Base-by-base conservation (phyloP, 441 rosid genomes). In the Euphorbia celastroides region DNA sequence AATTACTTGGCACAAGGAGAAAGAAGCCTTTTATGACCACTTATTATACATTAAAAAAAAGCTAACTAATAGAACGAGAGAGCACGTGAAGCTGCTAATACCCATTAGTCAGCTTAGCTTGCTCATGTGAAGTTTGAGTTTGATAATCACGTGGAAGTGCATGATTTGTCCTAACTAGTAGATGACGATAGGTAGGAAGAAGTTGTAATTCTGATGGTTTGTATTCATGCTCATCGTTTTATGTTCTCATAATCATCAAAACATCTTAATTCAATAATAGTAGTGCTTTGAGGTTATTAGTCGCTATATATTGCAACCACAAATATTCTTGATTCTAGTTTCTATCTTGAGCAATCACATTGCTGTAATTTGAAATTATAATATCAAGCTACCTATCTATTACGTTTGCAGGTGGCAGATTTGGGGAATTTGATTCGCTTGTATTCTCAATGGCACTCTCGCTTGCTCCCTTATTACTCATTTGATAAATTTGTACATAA, bases 371-470 rank as follows among this genome's bases (percentile, higher is more conserved):
- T 51, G 56, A 51, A 51, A 51, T 51, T 20, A 51, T 51, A 7
- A 51, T 51, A 10, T 51, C 56, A 7, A 51, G 56, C 13, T 20
- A 51, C 26, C 5, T 42, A 22, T 48, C 26, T 22, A 34, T 51
- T 63, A 27, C 9, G 19, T 51, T 31, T 78, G 32, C 20, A 90
- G 99, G 96, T 83, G 0, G 78, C 82, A 9, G 92, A 94, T 78
- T 79, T 94, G 79, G 91, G 91, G 66, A 81, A 85, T 69, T 71
- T 94, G 73, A 83, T 94, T n/a, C 72, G 85, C 50, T 78, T 91
- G 55, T 93, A 91, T 77, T 79, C 81, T 70, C 93, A 94, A 44
- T 94, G 97, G 97, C 93, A 94, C 74, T 80, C 86, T 41, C 92
- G 79, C 77, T 67, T 89, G 76, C 76, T 94, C 61, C 97, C 97